These are phyloP conservation scores for Rhizomucor miehei DNA, from an alignment of 371 early-diverging fungal genomes.

Conservation along the genomic window DNA sequence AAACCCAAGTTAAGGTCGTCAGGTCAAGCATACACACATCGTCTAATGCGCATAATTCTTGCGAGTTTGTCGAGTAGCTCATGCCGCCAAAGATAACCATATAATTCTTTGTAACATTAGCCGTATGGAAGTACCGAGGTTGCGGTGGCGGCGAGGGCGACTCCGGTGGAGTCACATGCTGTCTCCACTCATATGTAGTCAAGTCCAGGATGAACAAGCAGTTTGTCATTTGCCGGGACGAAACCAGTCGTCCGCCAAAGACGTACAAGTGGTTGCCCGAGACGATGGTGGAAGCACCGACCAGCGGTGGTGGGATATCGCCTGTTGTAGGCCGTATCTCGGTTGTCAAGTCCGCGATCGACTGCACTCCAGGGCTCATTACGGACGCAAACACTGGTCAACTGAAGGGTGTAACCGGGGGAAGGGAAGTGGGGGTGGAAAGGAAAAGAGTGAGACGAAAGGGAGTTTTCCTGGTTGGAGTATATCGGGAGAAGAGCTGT, in stretches of 20 bases:
- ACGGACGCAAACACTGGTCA: background rate
- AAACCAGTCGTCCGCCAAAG: constrained; percentile 72
- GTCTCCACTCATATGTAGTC: constrained; percentile 54
- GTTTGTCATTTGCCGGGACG: constrained; percentile 64
- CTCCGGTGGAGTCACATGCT: constrained; percentile 28
- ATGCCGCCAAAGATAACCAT: constrained; percentile 70
- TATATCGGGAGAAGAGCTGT: background rate
- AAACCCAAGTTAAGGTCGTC: constrained; percentile 51
- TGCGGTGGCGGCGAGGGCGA: constrained; percentile 34
- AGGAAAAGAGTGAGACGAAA: background rate
- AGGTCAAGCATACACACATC: constrained; percentile 67
- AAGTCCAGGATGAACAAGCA: constrained; percentile 67
- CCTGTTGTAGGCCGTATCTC: constrained; percentile 63
- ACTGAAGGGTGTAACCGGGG: too few relatives aligned
- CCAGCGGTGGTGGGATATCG: constrained; percentile 65
- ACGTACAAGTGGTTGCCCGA: constrained; percentile 58
- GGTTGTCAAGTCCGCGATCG: constrained; percentile 73
- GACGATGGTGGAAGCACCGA: constrained; percentile 66
- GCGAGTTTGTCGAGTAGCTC: constrained; percentile 33
- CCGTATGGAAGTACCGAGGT: constrained; percentile 77
- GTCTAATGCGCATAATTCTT: constrained; percentile 52
- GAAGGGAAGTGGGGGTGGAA: too few relatives aligned
- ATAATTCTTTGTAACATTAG: constrained; percentile 54
- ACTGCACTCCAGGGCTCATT: constrained; percentile 52
- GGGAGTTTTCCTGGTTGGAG: background rate